Conservation (phyloP, 208 protist genomes). For the Crithidia brevicula region DNA sequence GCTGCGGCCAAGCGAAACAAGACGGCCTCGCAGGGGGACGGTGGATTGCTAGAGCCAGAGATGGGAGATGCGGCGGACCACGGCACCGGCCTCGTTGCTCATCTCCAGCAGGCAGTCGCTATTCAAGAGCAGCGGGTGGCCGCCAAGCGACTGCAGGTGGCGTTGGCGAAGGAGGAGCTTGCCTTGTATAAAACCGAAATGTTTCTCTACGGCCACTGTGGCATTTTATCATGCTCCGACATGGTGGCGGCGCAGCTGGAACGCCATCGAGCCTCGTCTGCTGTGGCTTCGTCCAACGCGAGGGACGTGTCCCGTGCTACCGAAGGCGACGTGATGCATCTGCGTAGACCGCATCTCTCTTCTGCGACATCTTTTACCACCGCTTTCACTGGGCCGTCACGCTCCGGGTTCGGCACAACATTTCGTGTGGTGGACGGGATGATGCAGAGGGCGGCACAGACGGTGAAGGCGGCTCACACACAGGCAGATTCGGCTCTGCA, state of each 20-base stretch:
- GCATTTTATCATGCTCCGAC: constrained; percentile 55
- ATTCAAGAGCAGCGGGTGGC: constrained; percentile 43
- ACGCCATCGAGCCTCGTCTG: background rate
- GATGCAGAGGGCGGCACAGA: constrained; percentile 36
- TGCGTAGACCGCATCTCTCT: too few species aligned
- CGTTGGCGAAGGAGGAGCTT: constrained; percentile 84
- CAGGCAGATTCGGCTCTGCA: constrained; percentile 39
- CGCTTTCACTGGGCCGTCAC: background rate
- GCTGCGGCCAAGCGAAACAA: background rate
- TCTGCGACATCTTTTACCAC: background rate
- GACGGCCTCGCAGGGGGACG: background rate
- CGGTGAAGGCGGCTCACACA: constrained; percentile 39
- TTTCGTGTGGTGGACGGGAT: constrained; percentile 48
- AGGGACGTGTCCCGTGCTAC: background rate
- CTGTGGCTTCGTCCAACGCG: background rate
- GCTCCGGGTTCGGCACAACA: constrained; percentile 35
- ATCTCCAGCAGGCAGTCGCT: constrained; percentile 44
- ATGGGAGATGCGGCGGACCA: background rate
- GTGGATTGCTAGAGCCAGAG: background rate
- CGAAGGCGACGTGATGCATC: background rate
- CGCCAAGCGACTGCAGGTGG: constrained; percentile 46
- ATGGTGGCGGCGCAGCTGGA: constrained; percentile 16
- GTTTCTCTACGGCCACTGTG: constrained; percentile 50
- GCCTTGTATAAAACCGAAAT: constrained; percentile 76
- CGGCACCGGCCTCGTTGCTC: constrained; percentile 13